These are phyloP conservation scores for Oryza longistaminata DNA, from an alignment of 176 grass and related monocot species.

Conservation along the genomic window DNA sequence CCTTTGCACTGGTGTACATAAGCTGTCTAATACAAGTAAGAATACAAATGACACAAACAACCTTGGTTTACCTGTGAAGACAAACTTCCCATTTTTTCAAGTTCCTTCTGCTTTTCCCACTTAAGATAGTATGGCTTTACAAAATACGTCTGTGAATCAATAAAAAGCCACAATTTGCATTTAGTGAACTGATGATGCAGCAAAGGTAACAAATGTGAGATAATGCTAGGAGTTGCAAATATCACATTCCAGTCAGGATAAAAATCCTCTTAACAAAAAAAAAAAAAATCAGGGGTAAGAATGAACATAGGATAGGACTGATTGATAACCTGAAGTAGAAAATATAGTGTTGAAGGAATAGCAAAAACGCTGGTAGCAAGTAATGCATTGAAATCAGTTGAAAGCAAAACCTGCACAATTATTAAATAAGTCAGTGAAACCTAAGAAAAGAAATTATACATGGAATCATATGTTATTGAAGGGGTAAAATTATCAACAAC, in stretches of 20 bases:
- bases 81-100: conserved; percentile 68
- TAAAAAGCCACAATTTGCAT: conserved; percentile 28
- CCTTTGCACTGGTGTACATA: background rate
- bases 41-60: conserved; percentile 35
- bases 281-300: conserved; percentile 18
- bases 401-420: conserved; percentile 80
- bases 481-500: background rate
- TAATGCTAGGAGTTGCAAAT: background rate
- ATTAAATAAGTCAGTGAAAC: conserved; percentile 35
- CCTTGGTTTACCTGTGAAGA: conserved; percentile 63
- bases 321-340: conserved; percentile 80
- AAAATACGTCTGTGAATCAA: conserved; percentile 73
- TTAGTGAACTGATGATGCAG: conserved; percentile 38
- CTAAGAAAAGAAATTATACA: conserved; percentile 37
- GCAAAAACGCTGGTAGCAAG: conserved; percentile 72
- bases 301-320: conserved; percentile 22
- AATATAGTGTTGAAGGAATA: conserved; percentile 95
- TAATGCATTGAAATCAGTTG: conserved; percentile 67
- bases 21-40: conserved; percentile 25
- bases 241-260: conserved; percentile 26
- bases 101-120: conserved; percentile 65
- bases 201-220: conserved; percentile 28
- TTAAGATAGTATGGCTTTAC: conserved; percentile 79
- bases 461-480: conserved; percentile 2
- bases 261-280: background rate